phyloP scores from a whole-genome alignment of 2,329 filamentous ascomycete species.

The Samsoniella hepiali region DNA sequence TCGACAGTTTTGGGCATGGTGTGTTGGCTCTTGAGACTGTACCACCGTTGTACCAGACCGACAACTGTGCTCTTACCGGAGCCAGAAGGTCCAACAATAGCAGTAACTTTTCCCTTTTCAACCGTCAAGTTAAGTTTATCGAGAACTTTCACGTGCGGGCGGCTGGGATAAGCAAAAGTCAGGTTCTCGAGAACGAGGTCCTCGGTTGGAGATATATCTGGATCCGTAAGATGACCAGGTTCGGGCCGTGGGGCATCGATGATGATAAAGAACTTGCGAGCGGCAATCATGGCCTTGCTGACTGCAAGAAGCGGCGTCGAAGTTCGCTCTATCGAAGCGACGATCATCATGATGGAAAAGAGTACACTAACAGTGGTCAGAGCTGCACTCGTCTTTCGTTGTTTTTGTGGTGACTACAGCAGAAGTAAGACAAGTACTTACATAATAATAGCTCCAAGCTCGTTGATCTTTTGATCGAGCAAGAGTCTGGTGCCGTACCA shows the following conservation, averaged over 20 bases:
- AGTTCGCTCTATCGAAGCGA: conserved; percentile 54
- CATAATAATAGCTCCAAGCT: conserved; percentile 54
- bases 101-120: conserved; percentile 65
- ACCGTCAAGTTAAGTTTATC: conserved; percentile 57
- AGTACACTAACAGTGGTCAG: conserved; percentile 38
- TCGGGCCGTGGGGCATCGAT: conserved; percentile 45
- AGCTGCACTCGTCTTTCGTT: too few species aligned
- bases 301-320: conserved; percentile 56
- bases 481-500: conserved; percentile 59
- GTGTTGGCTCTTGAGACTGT: conserved; percentile 55
- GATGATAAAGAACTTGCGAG: conserved; percentile 55
- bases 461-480: conserved; percentile 44
- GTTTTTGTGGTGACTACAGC: background rate
- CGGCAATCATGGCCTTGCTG: conserved; percentile 55
- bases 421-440: conserved; percentile 29
- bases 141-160: conserved; percentile 62
- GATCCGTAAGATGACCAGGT: conserved; percentile 34
- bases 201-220: conserved; percentile 36
- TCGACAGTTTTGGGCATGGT: conserved; percentile 41
- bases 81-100: conserved; percentile 70
- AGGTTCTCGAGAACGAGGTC: conserved; percentile 55
- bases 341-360: conserved; percentile 57
- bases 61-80: conserved; percentile 49
- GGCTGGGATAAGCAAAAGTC: conserved; percentile 67
- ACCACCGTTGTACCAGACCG: conserved; percentile 69